Conservation (phyloP, 495 filamentous ascomycete genomes). For the Tuber umbilicatum region DNA sequence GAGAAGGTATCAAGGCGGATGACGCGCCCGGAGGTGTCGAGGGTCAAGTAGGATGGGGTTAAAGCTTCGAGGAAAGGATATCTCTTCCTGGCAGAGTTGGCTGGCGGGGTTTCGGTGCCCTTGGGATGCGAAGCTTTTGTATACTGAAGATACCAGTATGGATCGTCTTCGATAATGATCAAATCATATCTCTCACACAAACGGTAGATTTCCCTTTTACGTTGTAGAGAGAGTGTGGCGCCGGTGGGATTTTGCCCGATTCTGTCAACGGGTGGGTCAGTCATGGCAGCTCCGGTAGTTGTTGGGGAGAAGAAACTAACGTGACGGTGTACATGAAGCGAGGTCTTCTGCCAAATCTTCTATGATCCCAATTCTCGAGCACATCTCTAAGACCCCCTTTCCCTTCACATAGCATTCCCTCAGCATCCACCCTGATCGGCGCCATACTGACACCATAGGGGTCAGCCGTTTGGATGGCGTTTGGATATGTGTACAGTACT, state of each 20-base stretch:
- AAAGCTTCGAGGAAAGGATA: constrained; percentile 76
- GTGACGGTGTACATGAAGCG: constrained; percentile 87
- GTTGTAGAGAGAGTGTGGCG: constrained; percentile 59
- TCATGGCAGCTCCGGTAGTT: background rate
- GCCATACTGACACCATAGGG: constrained; percentile 67
- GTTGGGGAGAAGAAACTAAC: constrained; percentile 43
- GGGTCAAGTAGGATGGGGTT: constrained; percentile 62
- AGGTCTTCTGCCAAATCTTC: constrained; percentile 61
- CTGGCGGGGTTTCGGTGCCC: constrained; percentile 4
- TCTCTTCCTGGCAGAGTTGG: constrained; percentile 46
- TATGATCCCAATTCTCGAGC: constrained; percentile 70
- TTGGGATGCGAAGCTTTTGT: constrained; percentile 14
- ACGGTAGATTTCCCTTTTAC: constrained; percentile 70
- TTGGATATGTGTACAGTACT: constrained; percentile 74
- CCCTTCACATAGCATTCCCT: constrained; percentile 65
- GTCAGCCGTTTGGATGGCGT: constrained; percentile 57
- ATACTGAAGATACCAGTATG: constrained; percentile 93
- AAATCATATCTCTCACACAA: constrained; percentile 80
- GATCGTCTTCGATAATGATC: constrained; percentile 89
- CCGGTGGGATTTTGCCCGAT: constrained; percentile 91
- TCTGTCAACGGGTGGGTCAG: background rate
- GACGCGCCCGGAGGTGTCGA: constrained; percentile 81
- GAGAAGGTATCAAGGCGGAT: constrained; percentile 76
- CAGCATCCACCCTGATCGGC: constrained; percentile 65
- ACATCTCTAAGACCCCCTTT: constrained; percentile 71